Base-by-base conservation (phyloP, 441 rosid genomes). In the Bruguiera hainesii region DNA sequence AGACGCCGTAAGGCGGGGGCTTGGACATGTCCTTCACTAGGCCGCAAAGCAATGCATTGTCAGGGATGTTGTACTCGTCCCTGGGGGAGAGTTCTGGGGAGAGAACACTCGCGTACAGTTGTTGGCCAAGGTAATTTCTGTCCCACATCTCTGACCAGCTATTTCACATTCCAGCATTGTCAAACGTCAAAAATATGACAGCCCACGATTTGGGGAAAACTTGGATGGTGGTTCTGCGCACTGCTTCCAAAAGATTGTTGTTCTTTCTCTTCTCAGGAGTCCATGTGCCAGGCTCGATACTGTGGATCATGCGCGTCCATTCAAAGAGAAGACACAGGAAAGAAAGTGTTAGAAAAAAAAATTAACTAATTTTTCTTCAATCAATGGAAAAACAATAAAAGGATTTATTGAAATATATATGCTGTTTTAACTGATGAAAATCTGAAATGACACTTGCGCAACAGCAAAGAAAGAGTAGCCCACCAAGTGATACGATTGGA, bases 151-250 rank as follows among this genome's bases (percentile, higher is more conserved):
- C 90, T 0, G 97, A 88, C 67, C 94, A 81, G 29, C 88, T 39
- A 77, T 86, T 88, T 95, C 97, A 90, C 97, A 90, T 90, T 49
- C 95, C 97, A 1, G 87, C 82, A 6, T 90, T 90, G 81, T 90
- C 97, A 55, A 90, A 85, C 5, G 97, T 84, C 71, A 88, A 52
- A 5, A 88, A 30, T 57, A 88, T 82, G 5, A 95, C 94, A 2
- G 97, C 83, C 94, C 96, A 88, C 0, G 89, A 86, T 26, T 90
- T 79, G 0, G 94, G 96, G 84, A 66, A 90, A 4, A 90, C 96
- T 69, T 88, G 96, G 25, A 90, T 56, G 0, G 94, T 90, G 70
- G 86, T 87, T 71, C 97, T 76, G 88, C 95, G 88, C 15, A 90
- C 89, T 0, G 94, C 92, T 18, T 90, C 94, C 1, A 88, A 81